Conservation (phyloP, 306 rosid species). For the Boehmeria nivea region DNA sequence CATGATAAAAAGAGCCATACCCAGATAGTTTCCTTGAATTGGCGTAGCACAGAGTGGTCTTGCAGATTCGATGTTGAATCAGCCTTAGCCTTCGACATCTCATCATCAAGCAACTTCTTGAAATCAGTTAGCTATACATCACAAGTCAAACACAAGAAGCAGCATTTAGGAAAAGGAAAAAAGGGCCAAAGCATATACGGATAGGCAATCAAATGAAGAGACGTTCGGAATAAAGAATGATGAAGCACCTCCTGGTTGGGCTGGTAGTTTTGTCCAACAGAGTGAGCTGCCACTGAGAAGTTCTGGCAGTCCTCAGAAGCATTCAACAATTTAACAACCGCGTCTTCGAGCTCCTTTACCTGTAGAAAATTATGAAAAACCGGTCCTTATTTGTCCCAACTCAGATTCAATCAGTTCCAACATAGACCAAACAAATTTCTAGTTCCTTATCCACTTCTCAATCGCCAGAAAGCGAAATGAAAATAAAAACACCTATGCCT, state of each 20-base stretch:
- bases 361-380: conserved; percentile 11
- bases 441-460: too few relatives aligned
- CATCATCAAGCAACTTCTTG: conserved; percentile 53
- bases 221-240: too few relatives aligned
- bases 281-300: conserved; percentile 56
- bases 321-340: conserved; percentile 46
- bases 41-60: conserved; percentile 43
- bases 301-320: conserved; percentile 42
- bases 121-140: conserved; percentile 59
- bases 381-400: too few relatives aligned
- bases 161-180: conserved; percentile 13
- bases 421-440: too few relatives aligned
- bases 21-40: conserved; percentile 88
- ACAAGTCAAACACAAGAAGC: neutral
- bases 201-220: neutral
- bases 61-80: conserved; percentile 34
- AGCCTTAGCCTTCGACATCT: conserved; percentile 41
- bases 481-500: too few relatives aligned
- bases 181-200: too few relatives aligned
- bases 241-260: conserved; percentile 57
- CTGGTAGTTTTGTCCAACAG: conserved; percentile 48
- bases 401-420: too few relatives aligned
- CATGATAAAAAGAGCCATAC: conserved; percentile 35
- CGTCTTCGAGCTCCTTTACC: conserved; percentile 79
- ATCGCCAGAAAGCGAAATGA: too few relatives aligned